These are phyloP conservation scores for Xylariomycetidae sp. DNA, from an alignment of 2,329 filamentous ascomycete species.

Conservation along the genomic window DNA sequence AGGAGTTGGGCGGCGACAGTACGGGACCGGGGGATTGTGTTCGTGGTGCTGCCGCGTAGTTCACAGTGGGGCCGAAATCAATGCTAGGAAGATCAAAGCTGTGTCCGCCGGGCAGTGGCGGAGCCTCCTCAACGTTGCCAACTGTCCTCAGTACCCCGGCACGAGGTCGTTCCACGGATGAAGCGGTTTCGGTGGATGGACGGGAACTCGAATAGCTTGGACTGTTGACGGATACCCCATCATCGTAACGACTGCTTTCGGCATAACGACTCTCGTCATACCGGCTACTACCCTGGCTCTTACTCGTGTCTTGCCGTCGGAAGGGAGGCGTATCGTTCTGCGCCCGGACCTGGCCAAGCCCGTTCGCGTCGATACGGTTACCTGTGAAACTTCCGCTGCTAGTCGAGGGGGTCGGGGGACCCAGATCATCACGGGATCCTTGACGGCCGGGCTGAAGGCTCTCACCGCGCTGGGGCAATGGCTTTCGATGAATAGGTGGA, in stretches of 20 bases:
- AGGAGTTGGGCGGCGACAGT: conserved; percentile 21
- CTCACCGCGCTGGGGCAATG: conserved; percentile 37
- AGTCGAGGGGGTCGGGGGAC: conserved; percentile 30
- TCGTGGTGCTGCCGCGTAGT: conserved; percentile 39
- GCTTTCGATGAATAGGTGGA: conserved; percentile 45
- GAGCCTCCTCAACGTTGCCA: conserved; percentile 40
- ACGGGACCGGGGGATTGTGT: conserved; percentile 12
- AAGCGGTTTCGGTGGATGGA: conserved; percentile 43
- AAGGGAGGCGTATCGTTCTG: conserved; percentile 18
- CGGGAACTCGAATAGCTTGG: conserved; percentile 74
- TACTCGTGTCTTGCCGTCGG: conserved; percentile 31
- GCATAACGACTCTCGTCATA: conserved; percentile 39
- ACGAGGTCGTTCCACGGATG: conserved; percentile 60
- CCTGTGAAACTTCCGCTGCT: conserved; percentile 34
- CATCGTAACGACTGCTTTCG: conserved; percentile 53
- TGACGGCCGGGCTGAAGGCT: conserved; percentile 32
- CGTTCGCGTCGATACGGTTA: conserved; percentile 40
- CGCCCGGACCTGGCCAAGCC: conserved; percentile 40
- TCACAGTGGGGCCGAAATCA: conserved; percentile 81
- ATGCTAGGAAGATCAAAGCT: conserved; percentile 62
- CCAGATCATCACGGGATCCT: too few relatives aligned
- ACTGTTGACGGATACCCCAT: conserved; percentile 58
- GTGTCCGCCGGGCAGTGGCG: conserved; percentile 9
- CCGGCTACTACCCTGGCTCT: conserved; percentile 31
- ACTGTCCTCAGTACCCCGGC: conserved; percentile 77